A percentile compares a stretch with the other conserved stretches of the same genome.
phyloP scores from a whole-genome alignment of 2,329 filamentous ascomycete genomes.

The Laburnicola sp. region DNA sequence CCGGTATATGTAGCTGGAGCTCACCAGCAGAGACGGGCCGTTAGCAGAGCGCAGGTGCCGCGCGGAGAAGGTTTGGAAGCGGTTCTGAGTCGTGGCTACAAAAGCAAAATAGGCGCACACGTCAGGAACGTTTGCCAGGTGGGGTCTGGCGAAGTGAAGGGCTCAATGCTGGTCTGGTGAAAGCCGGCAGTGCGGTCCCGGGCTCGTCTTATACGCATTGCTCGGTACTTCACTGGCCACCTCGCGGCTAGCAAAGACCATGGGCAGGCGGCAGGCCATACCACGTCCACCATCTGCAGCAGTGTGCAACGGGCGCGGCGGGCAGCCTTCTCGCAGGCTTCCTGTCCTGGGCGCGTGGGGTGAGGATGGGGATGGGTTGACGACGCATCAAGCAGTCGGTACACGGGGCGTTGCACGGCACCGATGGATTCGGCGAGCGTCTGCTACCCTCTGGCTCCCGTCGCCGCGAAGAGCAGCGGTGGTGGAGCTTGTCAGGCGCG shows the following conservation, averaged over 20 bases:
- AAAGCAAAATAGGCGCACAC: conserved; percentile 30
- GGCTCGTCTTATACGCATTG: conserved; percentile 42
- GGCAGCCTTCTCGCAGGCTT: conserved; percentile 30
- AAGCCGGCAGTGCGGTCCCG: conserved; percentile 35
- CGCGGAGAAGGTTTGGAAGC: conserved; percentile 27
- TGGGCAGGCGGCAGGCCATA: conserved; percentile 22
- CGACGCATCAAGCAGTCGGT: conserved; percentile 42
- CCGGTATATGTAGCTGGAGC: conserved; percentile 33
- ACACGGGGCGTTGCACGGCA: conserved; percentile 37
- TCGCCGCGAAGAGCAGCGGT: conserved; percentile 30
- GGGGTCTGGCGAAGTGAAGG: conserved; percentile 22
- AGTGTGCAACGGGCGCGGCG: conserved; percentile 34
- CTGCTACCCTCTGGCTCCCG: conserved; percentile 29
- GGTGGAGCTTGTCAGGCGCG: conserved; percentile 45
- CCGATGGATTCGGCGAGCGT: conserved; percentile 30
- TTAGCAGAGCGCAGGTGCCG: conserved; percentile 29
- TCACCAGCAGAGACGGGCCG: conserved; percentile 27
- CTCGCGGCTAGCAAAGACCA: conserved; percentile 30
- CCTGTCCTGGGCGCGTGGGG: conserved; percentile 23
- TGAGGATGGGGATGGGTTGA: conserved; percentile 35
- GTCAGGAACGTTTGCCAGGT: conserved; percentile 21
- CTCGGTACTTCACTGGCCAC: conserved; percentile 20
- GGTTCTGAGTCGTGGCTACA: conserved; percentile 37
- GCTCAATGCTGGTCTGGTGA: conserved; percentile 33
- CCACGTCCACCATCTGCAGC: conserved; percentile 21